phyloP scores from a whole-genome alignment of 495 filamentous ascomycete species.

The Saxophila tyrrhenica region DNA sequence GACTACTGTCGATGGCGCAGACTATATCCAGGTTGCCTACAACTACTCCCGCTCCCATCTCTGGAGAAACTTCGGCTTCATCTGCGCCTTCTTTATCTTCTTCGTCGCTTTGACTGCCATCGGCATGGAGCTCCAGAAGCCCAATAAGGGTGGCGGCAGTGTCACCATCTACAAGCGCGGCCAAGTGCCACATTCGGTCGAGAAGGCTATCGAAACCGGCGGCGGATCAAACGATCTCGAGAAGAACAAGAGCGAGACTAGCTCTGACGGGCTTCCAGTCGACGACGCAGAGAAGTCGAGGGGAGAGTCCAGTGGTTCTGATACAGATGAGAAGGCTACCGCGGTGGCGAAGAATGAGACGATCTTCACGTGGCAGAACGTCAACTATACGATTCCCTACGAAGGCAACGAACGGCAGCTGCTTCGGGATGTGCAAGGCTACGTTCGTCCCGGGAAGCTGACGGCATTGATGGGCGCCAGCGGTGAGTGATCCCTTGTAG shows the following conservation, averaged over 20 bases:
- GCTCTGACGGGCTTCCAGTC: background rate
- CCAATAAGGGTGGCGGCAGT: slow-evolving; percentile 58
- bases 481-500: too few relatives aligned
- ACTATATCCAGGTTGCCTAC: slow-evolving; percentile 29
- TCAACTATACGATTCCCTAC: slow-evolving; percentile 63
- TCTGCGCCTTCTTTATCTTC: slow-evolving; percentile 53
- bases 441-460: slow-evolving; percentile 58
- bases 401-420: slow-evolving; percentile 47
- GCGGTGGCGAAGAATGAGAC: slow-evolving; percentile 80
- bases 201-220: slow-evolving; percentile 36
- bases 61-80: slow-evolving; percentile 21
- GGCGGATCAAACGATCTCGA: slow-evolving; percentile 40
- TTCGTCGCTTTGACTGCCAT: slow-evolving; percentile 47
- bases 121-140: slow-evolving; percentile 52
- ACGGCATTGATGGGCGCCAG: slow-evolving; percentile 59
- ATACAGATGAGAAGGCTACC: slow-evolving; percentile 74
- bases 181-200: slow-evolving; percentile 43
- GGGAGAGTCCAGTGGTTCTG: slow-evolving; percentile 73
- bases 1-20: slow-evolving; percentile 5
- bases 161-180: slow-evolving; percentile 45
- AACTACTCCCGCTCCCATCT: background rate
- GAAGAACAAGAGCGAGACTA: slow-evolving; percentile 35
- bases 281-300: slow-evolving; percentile 49
- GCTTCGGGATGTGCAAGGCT: slow-evolving; percentile 55
- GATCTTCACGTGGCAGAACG: slow-evolving; percentile 70